Base-by-base conservation (phyloP, 192 early-diverging fungal species). In the Podila clonocystis region DNA sequence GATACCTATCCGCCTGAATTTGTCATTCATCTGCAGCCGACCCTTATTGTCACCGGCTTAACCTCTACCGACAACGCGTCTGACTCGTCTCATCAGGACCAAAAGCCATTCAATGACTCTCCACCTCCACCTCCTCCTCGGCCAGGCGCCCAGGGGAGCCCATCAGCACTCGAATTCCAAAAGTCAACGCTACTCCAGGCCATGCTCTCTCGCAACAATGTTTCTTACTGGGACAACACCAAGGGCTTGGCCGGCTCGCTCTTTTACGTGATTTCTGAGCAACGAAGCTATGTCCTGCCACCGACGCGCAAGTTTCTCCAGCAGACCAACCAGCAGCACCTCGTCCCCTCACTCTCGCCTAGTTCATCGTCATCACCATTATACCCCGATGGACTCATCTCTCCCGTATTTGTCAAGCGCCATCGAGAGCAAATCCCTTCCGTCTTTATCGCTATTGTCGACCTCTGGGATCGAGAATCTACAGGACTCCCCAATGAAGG, bases 301-400 rank as follows among this genome's bases (percentile, higher is more conserved):
- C 65, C 82, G 17, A 74, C 70, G 63, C 30, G 75, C 29, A 82
- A 68, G 57, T 82, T 58, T 69, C 66, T 73, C 34, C 80, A 73
- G 58, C 75, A 82, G 65, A 72, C 63, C 41, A 34, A 20, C 48
- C 67, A 75, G 31, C 55, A 68, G 41, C 65, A 72, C 33, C 74
- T 60, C 41, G 22, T 38, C 20, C 67, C 91, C 19, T 62, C 85
- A 9, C 70, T 96, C 20, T 95, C 95, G 5, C 95, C 95, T 7
- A 76, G 89, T 1, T 85, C 82, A 24, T 85, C 86, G 8, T 69
- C 82, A 7, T 97, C 96, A 9, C 90, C 93, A 13, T 68, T 96
- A 60, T 87, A 91, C 85, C 95, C 96, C 1, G 94, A 96, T 82
- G 96, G 96, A 22, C 75, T 97, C n/a, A 90, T 97, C 73, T 82